These are phyloP conservation scores for Kodamaea laetipori DNA, from an alignment of 805 yeast genomes.

Conservation along the genomic window DNA sequence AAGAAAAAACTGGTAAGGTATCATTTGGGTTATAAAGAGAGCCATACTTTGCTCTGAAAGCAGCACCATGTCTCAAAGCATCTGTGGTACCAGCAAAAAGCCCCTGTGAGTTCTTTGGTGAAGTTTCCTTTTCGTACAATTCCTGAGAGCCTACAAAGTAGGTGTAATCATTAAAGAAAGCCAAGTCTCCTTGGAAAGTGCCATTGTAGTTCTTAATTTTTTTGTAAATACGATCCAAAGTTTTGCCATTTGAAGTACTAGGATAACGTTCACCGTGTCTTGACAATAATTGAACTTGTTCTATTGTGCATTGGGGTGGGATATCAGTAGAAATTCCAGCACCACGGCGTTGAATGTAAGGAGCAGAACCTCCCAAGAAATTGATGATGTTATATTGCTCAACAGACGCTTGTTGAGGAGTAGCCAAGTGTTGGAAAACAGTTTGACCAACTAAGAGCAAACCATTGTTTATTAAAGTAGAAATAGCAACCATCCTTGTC, in stretches of 20 bases:
- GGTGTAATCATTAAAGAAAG: conserved; percentile 57
- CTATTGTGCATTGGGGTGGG: conserved; percentile 55
- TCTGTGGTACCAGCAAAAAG: conserved; percentile 56
- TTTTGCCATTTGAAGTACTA: conserved; percentile 28
- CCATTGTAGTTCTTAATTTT: conserved; percentile 28
- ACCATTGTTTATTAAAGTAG: conserved; percentile 32
- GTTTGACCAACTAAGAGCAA: conserved; percentile 29
- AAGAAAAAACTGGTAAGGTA: conserved; percentile 53
- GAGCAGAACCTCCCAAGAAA: conserved; percentile 58
- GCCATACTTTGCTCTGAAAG: conserved; percentile 51
- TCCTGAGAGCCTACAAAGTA: conserved; percentile 45
- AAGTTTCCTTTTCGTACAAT: conserved; percentile 53
- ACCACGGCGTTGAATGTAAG: conserved; percentile 54
- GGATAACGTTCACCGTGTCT: conserved; percentile 85
- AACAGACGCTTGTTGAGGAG: conserved; percentile 42
- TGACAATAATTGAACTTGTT: conserved; percentile 70
- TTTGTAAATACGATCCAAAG: conserved; percentile 25
- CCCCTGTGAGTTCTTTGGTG: conserved; percentile 43
- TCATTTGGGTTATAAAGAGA: conserved; percentile 42
- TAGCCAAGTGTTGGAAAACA: conserved; percentile 35
- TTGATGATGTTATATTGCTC: conserved; percentile 52
- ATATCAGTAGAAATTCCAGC: conserved; percentile 52
- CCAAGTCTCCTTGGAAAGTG: conserved; percentile 50
- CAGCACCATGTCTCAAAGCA: conserved; percentile 51
- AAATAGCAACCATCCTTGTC: conserved; percentile 31